Base-by-base conservation (phyloP, 306 rosid species). In the Urtica urens region DNA sequence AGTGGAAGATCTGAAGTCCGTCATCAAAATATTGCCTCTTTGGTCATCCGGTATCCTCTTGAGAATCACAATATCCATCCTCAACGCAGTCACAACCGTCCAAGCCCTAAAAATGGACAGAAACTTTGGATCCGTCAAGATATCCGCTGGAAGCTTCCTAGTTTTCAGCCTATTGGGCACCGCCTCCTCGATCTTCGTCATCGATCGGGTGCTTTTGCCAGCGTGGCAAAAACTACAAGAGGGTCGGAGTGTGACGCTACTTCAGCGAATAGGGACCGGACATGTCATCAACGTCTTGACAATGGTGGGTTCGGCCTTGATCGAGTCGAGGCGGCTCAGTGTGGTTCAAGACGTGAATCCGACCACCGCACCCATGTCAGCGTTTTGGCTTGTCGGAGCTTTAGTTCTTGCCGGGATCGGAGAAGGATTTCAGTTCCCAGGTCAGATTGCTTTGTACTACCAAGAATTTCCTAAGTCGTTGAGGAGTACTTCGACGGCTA, bases 41-140 rank as follows among this genome's bases (percentile, higher is more conserved):
- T 68, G 73, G 73, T 68, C 68, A 21, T 26, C 64, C 1, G 51
- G 73, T 20, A 49, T 68, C 28, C 57, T 43, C n/a, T 7, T 61
- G 30, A 7, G 51, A 51, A 49, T 29, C 24, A 16, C 63, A n/a
- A 22, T 55, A 1, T 63, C 54, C 15, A 42, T 49, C 7, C 30
- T 23, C 15, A 28, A 17, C 17, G 55, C 63, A 37, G 42, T 55
- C 4, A 11, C 48, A 20, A 18, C 58, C 20, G 59, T 68, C 15
- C 64, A 60, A 49, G 68, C 64, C 59, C 55, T 68, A 51, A 49
- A 54, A 2, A 60, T 68, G 73, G 59, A 68, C 20, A 38, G 68
- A 23, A 35, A 49, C 16, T 29, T 68, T 25, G 73, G 64, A 11
- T 19, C 46, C 34, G 37, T 68, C 68, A 22, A 23, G 49, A 58